Percentiles rank a stretch among this genome's conserved stretches.
Evolutionary conservation across 1,284 basidiomycete species (phyloP).

Genomic region (Ustilago trichophora): DNA sequence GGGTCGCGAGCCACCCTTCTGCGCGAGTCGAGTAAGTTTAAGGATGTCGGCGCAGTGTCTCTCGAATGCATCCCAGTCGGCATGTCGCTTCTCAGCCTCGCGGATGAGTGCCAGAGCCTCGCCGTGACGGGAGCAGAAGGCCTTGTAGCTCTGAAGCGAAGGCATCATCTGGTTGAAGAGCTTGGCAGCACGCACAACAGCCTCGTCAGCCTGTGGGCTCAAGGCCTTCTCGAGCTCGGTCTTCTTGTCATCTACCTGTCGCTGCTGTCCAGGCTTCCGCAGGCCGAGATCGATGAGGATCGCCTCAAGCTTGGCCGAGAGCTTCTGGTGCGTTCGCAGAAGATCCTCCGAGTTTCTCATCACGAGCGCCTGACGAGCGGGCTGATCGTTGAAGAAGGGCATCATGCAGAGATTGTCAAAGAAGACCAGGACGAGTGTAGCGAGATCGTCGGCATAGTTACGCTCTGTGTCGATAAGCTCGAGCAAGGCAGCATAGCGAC

Average conservation of each 20-base stretch:
- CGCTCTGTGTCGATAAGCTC: constrained; percentile 64
- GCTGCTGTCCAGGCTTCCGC: constrained; percentile 14
- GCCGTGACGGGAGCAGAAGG: constrained; percentile 63
- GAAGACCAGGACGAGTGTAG: constrained; percentile 59
- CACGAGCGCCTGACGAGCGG: constrained; percentile 50
- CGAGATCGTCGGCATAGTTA: constrained; percentile 63
- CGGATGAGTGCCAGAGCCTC: constrained; percentile 61
- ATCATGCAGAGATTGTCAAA: constrained; percentile 58
- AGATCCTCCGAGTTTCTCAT: constrained; percentile 59
- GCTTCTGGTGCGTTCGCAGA: constrained; percentile 51
- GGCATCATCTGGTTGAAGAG: constrained; percentile 51
- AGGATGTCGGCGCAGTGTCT: constrained; percentile 56
- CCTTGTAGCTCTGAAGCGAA: constrained; percentile 48
- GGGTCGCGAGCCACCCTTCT: constrained; percentile 24
- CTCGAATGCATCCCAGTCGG: constrained; percentile 62
- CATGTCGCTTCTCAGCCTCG: constrained; percentile 58
- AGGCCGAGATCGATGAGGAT: constrained; percentile 52
- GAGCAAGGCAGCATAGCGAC: constrained; percentile 55
- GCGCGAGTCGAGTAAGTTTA: constrained; percentile 18
- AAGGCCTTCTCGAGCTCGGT: constrained; percentile 40
- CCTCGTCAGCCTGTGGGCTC: constrained; percentile 50
- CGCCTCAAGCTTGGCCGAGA: constrained; percentile 48
- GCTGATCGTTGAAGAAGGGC: constrained; percentile 60
- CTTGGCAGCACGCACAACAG: constrained; percentile 41
- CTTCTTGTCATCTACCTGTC: constrained; percentile 19